Conservation (phyloP, 2,329 filamentous ascomycete species). For the Aspergillus oerlinghausenensis region DNA sequence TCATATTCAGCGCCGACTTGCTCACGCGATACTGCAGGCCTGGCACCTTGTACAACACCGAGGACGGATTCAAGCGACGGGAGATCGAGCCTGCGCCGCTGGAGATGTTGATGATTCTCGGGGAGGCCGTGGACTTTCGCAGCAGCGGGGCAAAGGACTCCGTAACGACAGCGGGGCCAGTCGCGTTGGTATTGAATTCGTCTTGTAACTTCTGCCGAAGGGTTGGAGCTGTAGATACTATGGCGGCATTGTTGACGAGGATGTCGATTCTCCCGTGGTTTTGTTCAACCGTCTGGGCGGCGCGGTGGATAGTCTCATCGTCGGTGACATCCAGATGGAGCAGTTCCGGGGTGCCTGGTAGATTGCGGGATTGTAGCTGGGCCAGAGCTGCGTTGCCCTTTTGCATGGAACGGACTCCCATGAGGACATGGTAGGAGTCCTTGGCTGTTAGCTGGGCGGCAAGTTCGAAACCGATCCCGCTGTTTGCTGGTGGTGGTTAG, state of each 20-base stretch:
- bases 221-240: not conserved
- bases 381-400: conserved; percentile 31
- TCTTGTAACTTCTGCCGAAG: conserved; percentile 6
- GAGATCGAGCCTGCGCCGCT: conserved; percentile 29
- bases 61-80: conserved; percentile 21
- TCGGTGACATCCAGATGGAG: conserved; percentile 32
- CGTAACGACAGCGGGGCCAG: conserved; percentile 30
- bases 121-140: conserved; percentile 6
- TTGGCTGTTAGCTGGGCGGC: conserved; percentile 22
- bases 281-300: conserved; percentile 8
- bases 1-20: conserved; percentile 42
- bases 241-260: conserved; percentile 26
- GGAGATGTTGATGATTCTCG: conserved; percentile 30
- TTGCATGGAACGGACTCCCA: conserved; percentile 27
- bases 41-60: conserved; percentile 24
- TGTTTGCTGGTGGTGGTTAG: conserved; percentile 1
- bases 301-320: conserved; percentile 27
- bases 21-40: conserved; percentile 36
- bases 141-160: conserved; percentile 31
- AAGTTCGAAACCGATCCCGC: conserved; percentile 30
- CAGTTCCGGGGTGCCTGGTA: conserved; percentile 24
- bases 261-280: conserved; percentile 19
- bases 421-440: conserved; percentile 33
- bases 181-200: conserved; percentile 35
- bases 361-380: conserved; percentile 22